phyloP scores from a whole-genome alignment of 495 filamentous ascomycete genomes.

The Annulohypoxylon moriforme region DNA sequence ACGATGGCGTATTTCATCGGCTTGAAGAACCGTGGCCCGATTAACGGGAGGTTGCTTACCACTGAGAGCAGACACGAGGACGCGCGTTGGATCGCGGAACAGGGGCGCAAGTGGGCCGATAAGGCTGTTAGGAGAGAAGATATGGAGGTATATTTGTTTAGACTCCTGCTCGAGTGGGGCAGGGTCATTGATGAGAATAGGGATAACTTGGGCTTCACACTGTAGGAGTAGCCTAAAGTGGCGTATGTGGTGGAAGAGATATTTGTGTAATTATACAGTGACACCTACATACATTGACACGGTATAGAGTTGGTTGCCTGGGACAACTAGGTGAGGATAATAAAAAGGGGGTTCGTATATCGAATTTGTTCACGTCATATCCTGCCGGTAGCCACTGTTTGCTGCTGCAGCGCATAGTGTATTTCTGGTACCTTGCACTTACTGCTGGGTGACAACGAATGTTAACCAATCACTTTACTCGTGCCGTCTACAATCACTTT shows the following conservation, averaged over 20 bases:
- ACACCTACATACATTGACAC: background rate
- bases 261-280: background rate
- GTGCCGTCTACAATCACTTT: too few relatives aligned
- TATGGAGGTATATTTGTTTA: slow-evolving; percentile 85
- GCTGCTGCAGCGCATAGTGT: too few relatives aligned
- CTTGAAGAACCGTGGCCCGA: slow-evolving; percentile 50
- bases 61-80: slow-evolving; percentile 51
- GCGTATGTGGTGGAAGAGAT: background rate
- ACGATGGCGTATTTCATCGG: slow-evolving; percentile 73
- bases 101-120: slow-evolving; percentile 72
- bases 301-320: background rate
- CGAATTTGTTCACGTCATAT: background rate
- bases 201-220: slow-evolving; percentile 66
- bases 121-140: slow-evolving; percentile 79
- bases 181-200: slow-evolving; percentile 71
- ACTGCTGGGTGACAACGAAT: too few relatives aligned
- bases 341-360: background rate
- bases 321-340: background rate
- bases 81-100: slow-evolving; percentile 70
- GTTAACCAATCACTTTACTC: too few relatives aligned
- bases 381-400: background rate
- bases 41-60: slow-evolving; percentile 60
- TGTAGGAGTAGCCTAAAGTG: slow-evolving; percentile 12
- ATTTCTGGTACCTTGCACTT: too few relatives aligned
- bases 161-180: slow-evolving; percentile 81